These are phyloP conservation scores for Rhodotorula sp. DNA, from an alignment of 1,284 basidiomycete species.

Conservation along the genomic window DNA sequence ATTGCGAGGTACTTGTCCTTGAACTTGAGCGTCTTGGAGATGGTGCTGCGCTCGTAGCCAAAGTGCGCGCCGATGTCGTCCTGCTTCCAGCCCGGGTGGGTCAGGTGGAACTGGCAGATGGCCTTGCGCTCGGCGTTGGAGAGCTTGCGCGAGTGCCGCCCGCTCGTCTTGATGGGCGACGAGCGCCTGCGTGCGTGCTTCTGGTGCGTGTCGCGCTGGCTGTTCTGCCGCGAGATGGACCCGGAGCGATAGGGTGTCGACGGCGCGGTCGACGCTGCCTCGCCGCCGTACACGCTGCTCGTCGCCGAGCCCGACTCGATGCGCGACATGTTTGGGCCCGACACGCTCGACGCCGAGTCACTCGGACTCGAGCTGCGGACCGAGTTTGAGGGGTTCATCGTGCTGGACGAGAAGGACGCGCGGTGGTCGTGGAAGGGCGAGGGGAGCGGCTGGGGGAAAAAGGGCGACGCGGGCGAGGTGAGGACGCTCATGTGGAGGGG, in stretches of 20 bases:
- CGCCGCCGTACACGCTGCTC: slow-evolving; percentile 28
- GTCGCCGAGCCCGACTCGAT: slow-evolving; percentile 29
- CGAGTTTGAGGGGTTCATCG: slow-evolving; percentile 37
- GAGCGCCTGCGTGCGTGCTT: slow-evolving; percentile 16
- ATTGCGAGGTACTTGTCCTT: slow-evolving; percentile 73
- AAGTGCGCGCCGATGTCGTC: slow-evolving; percentile 76
- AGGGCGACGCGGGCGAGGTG: slow-evolving; percentile 22
- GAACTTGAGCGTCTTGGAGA: slow-evolving; percentile 85
- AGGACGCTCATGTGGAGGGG: slow-evolving; percentile 18
- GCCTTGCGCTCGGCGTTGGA: slow-evolving; percentile 70
- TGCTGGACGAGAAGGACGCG: slow-evolving; percentile 12
- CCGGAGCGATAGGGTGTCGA: slow-evolving; percentile 19
- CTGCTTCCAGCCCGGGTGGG: slow-evolving; percentile 57
- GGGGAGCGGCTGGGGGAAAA: slow-evolving; percentile 28
- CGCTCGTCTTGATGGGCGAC: slow-evolving; percentile 34
- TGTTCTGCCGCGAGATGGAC: slow-evolving; percentile 18
- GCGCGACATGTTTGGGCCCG: slow-evolving; percentile 23
- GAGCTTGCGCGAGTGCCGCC: slow-evolving; percentile 55
- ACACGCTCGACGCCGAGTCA: slow-evolving; percentile 24
- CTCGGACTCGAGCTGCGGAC: slow-evolving; percentile 34
- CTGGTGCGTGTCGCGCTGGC: slow-evolving; percentile 18
- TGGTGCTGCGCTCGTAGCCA: slow-evolving; percentile 84
- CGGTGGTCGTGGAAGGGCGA: slow-evolving; percentile 36
- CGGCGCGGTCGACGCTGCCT: slow-evolving; percentile 13
- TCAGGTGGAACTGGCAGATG: slow-evolving; percentile 70